Conservation (phyloP, 257 asterid genomes). For the Fraxinus cuspidata region DNA sequence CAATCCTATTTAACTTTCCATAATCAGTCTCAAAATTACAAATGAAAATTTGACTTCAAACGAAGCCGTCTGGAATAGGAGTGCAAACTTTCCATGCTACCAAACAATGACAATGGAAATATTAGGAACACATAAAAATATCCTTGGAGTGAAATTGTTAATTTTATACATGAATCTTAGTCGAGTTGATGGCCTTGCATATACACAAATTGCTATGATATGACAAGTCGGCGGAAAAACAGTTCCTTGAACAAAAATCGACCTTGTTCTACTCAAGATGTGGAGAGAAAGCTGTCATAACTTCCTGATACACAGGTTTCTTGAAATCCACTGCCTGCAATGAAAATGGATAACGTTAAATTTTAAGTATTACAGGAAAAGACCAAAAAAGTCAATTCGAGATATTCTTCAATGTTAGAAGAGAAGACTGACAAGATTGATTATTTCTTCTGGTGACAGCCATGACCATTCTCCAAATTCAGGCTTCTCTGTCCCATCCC, state of each 20-base stretch:
- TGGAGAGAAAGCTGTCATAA: constrained; percentile 63
- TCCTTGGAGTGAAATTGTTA: constrained; percentile 7
- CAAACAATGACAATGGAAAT: not conserved
- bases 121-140: not conserved
- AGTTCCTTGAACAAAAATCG: not conserved
- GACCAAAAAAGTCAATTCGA: not conserved
- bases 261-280: constrained; percentile 48
- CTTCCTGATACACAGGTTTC: constrained; percentile 87
- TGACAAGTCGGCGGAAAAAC: not conserved
- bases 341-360: constrained; percentile 8
- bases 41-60: not conserved
- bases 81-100: not conserved
- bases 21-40: constrained; percentile 14
- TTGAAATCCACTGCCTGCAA: constrained; percentile 93
- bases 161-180: not conserved
- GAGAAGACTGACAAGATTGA: constrained; percentile 54
- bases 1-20: not conserved
- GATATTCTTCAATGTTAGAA: constrained; percentile 1
- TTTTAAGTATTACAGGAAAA: not conserved
- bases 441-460: constrained; percentile 75
- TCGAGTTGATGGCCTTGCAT: not conserved
- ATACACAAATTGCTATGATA: constrained; percentile 4
- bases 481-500: constrained; percentile 91
- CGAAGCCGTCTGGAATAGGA: constrained; percentile 2
- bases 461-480: constrained; percentile 97